These are phyloP conservation scores for Lepidium africanum DNA, from an alignment of 345 rosid species.

Conservation along the genomic window DNA sequence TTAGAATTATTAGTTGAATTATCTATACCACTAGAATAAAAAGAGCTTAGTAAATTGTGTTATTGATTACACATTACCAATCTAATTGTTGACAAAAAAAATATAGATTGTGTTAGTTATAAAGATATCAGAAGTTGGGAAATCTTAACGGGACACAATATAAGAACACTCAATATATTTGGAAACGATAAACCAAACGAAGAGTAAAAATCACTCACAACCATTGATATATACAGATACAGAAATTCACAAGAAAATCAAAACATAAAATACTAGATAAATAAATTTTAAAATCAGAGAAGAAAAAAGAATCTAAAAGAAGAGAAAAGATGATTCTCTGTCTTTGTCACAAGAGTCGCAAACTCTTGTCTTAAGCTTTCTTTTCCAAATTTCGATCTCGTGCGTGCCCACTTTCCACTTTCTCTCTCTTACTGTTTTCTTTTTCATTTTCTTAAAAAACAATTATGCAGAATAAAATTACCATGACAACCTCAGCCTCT, in stretches of 20 bases:
- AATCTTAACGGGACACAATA: no score
- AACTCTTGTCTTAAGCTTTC: slow-evolving; percentile 28
- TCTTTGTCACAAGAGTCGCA: slow-evolving; percentile 35
- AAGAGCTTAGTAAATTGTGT: no score
- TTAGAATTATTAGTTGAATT: no score
- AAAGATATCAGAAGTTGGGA: no score
- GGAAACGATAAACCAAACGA: background rate
- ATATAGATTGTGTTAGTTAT: no score
- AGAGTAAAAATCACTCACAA: slow-evolving; percentile 15
- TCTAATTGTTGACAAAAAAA: no score
- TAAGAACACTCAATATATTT: background rate
- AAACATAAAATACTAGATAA: background rate
- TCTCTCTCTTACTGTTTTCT: slow-evolving; percentile 7
- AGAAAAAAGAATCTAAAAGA: background rate
- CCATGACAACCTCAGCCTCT: slow-evolving; percentile 9
- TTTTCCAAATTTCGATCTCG: slow-evolving; percentile 25
- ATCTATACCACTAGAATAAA: no score
- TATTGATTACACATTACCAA: no score
- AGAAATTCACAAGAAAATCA: background rate
- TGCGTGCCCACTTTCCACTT: slow-evolving; percentile 22
- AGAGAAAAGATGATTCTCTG: slow-evolving; percentile 38
- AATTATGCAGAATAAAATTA: background rate
- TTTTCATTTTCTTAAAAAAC: background rate
- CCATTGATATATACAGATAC: background rate
- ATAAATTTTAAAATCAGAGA: background rate